Percentiles rank a stretch among this genome's conserved stretches.
These are phyloP conservation scores for Symbiodinium natans DNA, from an alignment of 73 alveolate species.

Conservation along the genomic window DNA sequence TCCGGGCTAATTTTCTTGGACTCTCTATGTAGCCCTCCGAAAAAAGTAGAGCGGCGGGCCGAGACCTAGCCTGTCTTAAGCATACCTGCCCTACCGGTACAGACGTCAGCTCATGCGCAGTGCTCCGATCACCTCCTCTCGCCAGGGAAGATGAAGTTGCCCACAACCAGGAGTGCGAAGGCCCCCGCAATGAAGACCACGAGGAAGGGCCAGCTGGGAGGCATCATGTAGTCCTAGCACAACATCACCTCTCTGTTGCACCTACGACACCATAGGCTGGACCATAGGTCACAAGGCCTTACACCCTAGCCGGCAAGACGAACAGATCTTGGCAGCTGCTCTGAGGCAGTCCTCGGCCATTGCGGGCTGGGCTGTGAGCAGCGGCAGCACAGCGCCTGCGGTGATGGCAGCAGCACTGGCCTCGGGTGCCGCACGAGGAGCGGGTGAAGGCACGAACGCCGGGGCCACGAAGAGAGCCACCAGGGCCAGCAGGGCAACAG, in stretches of 20 bases:
- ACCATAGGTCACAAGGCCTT: no score
- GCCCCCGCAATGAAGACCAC: constrained; percentile 28
- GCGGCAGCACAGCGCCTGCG: constrained; percentile 68
- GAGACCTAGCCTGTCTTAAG: neutral
- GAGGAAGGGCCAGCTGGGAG: constrained; percentile 88
- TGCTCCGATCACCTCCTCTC: constrained; percentile 30
- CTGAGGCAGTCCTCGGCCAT: constrained; percentile 54
- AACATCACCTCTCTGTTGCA: neutral
- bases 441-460: constrained; percentile 82
- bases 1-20: no score
- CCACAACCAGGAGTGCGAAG: constrained; percentile 63
- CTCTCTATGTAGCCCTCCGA: neutral
- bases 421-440: constrained; percentile 40
- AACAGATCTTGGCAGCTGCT: neutral
- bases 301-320: neutral
- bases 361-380: constrained; percentile 79
- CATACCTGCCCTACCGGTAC: neutral
- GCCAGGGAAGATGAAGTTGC: constrained; percentile 90
- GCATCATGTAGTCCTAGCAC: constrained; percentile 88
- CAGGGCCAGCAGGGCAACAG: constrained; percentile 34
- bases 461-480: constrained; percentile 79
- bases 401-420: constrained; percentile 45
- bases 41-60: neutral
- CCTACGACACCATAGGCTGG: neutral
- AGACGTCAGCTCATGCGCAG: no score